Evolutionary conservation across 768 basidiomycete species (phyloP).

Genomic region (Pseudohyphozyma bogoriensis): DNA sequence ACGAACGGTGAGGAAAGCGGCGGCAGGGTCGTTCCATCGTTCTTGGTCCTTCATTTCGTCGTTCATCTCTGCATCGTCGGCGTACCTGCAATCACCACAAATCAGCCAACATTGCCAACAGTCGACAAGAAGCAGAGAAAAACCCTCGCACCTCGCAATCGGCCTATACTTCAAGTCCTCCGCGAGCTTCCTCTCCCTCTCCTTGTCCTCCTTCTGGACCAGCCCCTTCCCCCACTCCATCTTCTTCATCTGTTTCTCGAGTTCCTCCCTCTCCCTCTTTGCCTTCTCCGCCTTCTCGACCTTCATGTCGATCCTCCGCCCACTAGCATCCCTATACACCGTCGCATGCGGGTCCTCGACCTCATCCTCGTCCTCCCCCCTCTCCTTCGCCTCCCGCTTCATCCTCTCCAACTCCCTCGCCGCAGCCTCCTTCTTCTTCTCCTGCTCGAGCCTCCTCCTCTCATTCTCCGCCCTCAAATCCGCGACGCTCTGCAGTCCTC

Average conservation of each 20-base stretch:
- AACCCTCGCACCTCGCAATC: conserved; percentile 51
- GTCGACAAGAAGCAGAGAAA: not conserved
- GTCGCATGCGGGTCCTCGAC: conserved; percentile 59
- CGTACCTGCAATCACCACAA: conserved; percentile 40
- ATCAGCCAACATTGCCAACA: not conserved
- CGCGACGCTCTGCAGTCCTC: conserved; percentile 67
- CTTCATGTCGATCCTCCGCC: conserved; percentile 80
- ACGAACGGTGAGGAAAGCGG: conserved; percentile 73
- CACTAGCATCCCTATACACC: conserved; percentile 81
- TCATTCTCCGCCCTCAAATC: conserved; percentile 49
- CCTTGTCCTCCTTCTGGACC: conserved; percentile 71
- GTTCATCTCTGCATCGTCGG: conserved; percentile 76
- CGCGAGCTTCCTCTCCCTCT: conserved; percentile 54
- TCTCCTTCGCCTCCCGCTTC: conserved; percentile 40
- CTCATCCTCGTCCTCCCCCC: conserved; percentile 28
- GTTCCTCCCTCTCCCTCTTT: conserved; percentile 61
- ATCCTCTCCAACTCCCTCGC: conserved; percentile 47
- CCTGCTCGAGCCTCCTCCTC: conserved; percentile 33
- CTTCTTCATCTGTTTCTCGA: conserved; percentile 78
- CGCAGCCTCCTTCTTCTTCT: conserved; percentile 36
- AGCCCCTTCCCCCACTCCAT: conserved; percentile 99
- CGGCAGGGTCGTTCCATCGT: conserved; percentile 96
- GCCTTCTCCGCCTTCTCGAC: conserved; percentile 75
- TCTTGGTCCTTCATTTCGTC: conserved; percentile 68
- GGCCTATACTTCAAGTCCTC: conserved; percentile 56